Evolutionary conservation across 805 yeast genomes (phyloP).

Genomic region (Yamadazyma takamatsuzukensis): DNA sequence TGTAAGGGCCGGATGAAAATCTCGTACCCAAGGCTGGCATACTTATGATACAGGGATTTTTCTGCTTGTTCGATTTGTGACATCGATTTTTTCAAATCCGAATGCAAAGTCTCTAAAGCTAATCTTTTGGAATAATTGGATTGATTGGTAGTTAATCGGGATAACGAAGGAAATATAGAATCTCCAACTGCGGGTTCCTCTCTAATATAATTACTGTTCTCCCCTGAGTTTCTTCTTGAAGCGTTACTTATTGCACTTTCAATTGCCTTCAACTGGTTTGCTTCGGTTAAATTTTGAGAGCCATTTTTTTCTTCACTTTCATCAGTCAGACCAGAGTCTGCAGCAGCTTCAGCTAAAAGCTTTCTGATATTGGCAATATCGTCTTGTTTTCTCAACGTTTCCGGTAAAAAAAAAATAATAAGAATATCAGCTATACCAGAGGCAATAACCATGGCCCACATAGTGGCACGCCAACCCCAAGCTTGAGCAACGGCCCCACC

Average conservation of each 20-base stretch:
- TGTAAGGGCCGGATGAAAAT: constrained; percentile 57
- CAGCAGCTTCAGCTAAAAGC: constrained; percentile 24
- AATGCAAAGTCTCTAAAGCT: constrained; percentile 18
- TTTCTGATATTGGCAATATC: constrained; percentile 51
- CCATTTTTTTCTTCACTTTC: constrained; percentile 1
- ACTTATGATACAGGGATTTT: too few species aligned
- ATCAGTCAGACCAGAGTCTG: constrained; percentile 2
- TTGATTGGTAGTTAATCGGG: constrained; percentile 32
- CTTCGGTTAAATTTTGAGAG: too few species aligned
- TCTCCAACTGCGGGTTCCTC: constrained; percentile 27
- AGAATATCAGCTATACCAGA: constrained; percentile 51
- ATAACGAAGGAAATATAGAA: constrained; percentile 34
- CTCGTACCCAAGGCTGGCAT: too few species aligned
- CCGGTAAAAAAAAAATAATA: constrained; percentile 65
- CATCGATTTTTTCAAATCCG: constrained; percentile 5
- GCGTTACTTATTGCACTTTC: constrained; percentile 4
- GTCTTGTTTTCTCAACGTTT: constrained; percentile 67
- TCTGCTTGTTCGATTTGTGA: constrained; percentile 1
- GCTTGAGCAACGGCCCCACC: constrained; percentile 70
- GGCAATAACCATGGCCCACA: constrained; percentile 74
- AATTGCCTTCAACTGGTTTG: too few species aligned
- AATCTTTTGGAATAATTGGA: constrained; percentile 28
- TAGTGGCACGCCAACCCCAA: constrained; percentile 89
- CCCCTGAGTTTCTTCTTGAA: too few species aligned
- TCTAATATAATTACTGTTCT: too few species aligned